phyloP scores from a whole-genome alignment of 768 basidiomycete genomes.

The Amanita fuliginea region DNA sequence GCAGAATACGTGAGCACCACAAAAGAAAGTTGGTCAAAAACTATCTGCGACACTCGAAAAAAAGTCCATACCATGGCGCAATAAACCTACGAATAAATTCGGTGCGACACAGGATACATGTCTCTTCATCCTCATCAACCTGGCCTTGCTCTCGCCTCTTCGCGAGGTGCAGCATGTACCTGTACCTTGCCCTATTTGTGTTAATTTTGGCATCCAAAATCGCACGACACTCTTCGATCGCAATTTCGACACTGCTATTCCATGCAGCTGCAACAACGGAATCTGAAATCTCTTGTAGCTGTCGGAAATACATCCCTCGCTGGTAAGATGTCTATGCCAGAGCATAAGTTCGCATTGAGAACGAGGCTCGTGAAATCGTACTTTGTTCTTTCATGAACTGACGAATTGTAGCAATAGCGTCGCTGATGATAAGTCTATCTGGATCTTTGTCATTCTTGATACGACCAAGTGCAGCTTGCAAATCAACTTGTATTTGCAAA shows the following conservation, averaged over 20 bases:
- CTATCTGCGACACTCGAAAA: not conserved
- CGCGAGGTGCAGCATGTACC: constrained; percentile 63
- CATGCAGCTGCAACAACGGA: constrained; percentile 58
- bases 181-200: constrained; percentile 52
- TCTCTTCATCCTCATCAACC: constrained; percentile 41
- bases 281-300: constrained; percentile 87
- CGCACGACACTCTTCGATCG: constrained; percentile 31
- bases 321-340: constrained; percentile 36
- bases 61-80: constrained; percentile 53
- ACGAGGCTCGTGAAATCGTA: constrained; percentile 18
- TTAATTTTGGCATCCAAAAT: constrained; percentile 49
- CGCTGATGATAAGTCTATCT: constrained; percentile 49
- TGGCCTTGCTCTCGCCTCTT: constrained; percentile 36
- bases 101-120: constrained; percentile 62
- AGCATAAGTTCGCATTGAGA: not conserved
- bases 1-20: constrained; percentile 71
- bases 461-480: constrained; percentile 32
- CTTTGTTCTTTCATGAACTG: constrained; percentile 52
- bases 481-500: constrained; percentile 31
- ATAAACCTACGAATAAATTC: constrained; percentile 66
- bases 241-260: constrained; percentile 34
- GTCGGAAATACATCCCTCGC: constrained; percentile 63
- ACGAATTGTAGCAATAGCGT: constrained; percentile 41
- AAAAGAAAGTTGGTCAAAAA: not conserved
- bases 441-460: constrained; percentile 41